Evolutionary conservation across 768 basidiomycete genomes (phyloP), one percentile per base, ranked within the genome.

Genomic region (Xanthoconium purpureum): DNA sequence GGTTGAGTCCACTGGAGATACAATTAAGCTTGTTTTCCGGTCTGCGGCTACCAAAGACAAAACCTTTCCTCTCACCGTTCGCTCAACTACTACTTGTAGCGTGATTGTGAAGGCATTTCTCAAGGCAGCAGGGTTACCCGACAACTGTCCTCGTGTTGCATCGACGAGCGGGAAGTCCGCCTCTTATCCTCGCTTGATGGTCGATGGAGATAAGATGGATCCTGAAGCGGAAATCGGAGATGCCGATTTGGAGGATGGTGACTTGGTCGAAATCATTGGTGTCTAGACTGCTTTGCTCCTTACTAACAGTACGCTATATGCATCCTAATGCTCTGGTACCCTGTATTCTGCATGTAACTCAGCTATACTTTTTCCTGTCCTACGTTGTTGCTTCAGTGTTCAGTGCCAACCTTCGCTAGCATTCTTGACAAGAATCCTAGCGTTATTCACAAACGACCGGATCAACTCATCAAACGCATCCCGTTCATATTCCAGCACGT

Each of bases 401-500:
- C 44, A 66, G 17, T 67, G 72, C 80, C 78, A 83, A 29, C 74
- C 74, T n/a, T 78, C 82, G 12, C 60, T 76, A 6, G 83, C 81
- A 72, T 96, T 97, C 63, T 91, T 83, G 50, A 87, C 86, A 46
- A 98, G 72, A 73, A 97, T 94, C 58, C 97, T 80, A 5, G 91
- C 85, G 61, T 97, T 95, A 66, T 98, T 97, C 48, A 99, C 85
- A 61, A 97, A 91, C 14, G 90, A 91, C 46, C 91, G 85, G 43
- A 99, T 85, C 56, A 97, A 83, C 67, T 97, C 91, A 68, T 98
- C 92, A 68, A 94, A 98, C 7, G 85, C 85, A 59, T 76, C 80
- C 28, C 83, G 81, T 65, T 89, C 92, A 63, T 74, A 74, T 69
- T 88, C 87, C 30, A 80, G 71, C 56, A 71, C 78, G 57, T 74